Base-by-base conservation (phyloP, 2,329 filamentous ascomycete genomes). In the Xylaria sp. region DNA sequence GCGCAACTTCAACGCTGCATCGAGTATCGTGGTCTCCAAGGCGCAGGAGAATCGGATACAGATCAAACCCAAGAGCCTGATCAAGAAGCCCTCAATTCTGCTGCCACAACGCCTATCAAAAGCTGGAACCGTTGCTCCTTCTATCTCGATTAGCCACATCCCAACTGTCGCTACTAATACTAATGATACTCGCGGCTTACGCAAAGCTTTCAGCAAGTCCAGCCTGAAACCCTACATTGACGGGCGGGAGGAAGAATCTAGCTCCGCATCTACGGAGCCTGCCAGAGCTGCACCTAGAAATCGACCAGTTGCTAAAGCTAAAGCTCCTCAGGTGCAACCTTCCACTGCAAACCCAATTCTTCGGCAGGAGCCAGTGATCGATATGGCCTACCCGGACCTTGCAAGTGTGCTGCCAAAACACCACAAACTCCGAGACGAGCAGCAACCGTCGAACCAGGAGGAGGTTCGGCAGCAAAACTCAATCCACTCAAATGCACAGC, bases 1-100 rank as follows among this genome's bases (percentile, higher is more conserved):
- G 66, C 76, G 75, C 55, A 76, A 74, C 36, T 41, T 65, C n/a
- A 56, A 32, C 25, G 46, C 56, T 32, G 72, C 74, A 34, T 62
- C 74, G 2, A 66, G 70, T 18, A 70, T 72, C 4, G 68, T 78
- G 32, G 64, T 77, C 25, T 60, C 66, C 5, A 81, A 81, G 56
- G 72, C 55, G 65, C 85, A 86, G 75, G 84, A 87, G 74, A 87
- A 86, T 64, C 72, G 76, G 63, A 64, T 46, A 36, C 52, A 58
- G 50, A 45, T 68, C 53, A 69, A 66, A 53, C 43, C 58, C 62
- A 64, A 66, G 36, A 64, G 52, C 32, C 32, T 23, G 28, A 50
- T 41, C 10, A 82, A 81, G 63, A 80, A 81, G 25, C 70, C 77
- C 6, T 77, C 83, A 55, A 71, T 78, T 28, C 81, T 79, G 41